Base-by-base conservation (phyloP, 1,284 basidiomycete genomes). In the Schizopora paradoxa region DNA sequence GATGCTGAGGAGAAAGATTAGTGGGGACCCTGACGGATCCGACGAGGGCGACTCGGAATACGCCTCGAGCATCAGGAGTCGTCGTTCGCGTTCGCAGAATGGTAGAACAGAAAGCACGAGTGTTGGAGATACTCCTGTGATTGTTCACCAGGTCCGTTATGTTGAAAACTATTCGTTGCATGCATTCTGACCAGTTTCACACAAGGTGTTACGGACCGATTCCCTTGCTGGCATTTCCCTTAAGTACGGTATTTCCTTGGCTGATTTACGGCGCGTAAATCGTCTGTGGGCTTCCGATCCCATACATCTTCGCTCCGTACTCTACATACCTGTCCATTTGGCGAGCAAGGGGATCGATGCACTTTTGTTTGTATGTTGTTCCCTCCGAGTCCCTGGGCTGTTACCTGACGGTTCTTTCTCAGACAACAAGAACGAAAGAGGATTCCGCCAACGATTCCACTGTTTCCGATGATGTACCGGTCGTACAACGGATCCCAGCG, bases 271-370 rank as follows among this genome's bases (percentile, higher is more conserved):
- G 37, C 76, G 80, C 54, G 82, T 81, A 32, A 97, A 97, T 64
- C 89, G 92, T 52, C 70, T 97, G 4, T 96, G 92, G 92, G 65
- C 88, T 1, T 85, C 86, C 11, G 93, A 96, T 61, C 76, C 89
- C 0, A 86, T 97, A 39, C 89, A 94, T 63, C 73, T 92, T 27
- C 84, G 91, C 31, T 82, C 82, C 33, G 72, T 80, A 6, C 76
- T 97, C 34, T 83, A 87, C 58, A 85, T 96, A 48, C 91, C 92
- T 1, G 55, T 83, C 22, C 63, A 70, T 54, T 66, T 63, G 45
- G 59, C 65, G 28, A 58, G 61, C 14, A 62, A 62, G 35, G 63
- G 56, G 41, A 54, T 8, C 8, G 8, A 8, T 10, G 10, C 16
- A 40, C 18, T 23, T 25, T 14, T 37, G 39, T 27, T 32, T 45